A percentile compares a stretch with the other conserved stretches of the same genome.
phyloP scores from a whole-genome alignment of 345 rosid species.

The Boechera stricta region DNA sequence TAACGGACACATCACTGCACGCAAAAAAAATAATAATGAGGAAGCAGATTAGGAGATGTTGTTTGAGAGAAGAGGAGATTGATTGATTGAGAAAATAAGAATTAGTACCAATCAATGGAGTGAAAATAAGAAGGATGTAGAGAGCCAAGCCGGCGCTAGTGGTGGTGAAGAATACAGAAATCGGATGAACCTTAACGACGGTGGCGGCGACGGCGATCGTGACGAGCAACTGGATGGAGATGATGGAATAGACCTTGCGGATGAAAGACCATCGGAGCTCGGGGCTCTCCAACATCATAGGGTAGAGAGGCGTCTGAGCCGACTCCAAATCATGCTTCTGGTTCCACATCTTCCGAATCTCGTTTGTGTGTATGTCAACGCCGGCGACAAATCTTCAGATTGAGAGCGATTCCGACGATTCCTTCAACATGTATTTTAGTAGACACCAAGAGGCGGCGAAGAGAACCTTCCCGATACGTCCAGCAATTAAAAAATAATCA shows the following conservation, averaged over 20 bases:
- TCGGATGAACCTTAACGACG: conserved; percentile 69
- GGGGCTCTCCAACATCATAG: conserved; percentile 86
- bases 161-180: conserved; percentile 70
- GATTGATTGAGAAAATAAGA: not conserved
- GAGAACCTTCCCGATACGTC: too few relatives aligned
- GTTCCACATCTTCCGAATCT: too few relatives aligned
- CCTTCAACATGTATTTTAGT: too few relatives aligned
- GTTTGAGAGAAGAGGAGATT: too few relatives aligned
- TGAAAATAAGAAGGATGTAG: conserved; percentile 72
- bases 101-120: conserved; percentile 70
- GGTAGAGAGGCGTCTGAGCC: conserved; percentile 74
- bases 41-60: not conserved
- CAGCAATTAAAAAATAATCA: too few relatives aligned
- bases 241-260: conserved; percentile 79
- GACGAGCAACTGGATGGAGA: conserved; percentile 69
- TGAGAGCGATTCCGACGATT: too few relatives aligned
- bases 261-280: conserved; percentile 93
- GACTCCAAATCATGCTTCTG: conserved; percentile 65
- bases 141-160: conserved; percentile 71
- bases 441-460: too few relatives aligned
- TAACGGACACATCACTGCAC: conserved; percentile 79
- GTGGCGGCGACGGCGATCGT: conserved; percentile 80
- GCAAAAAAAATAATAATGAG: not conserved
- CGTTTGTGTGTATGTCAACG: too few relatives aligned
- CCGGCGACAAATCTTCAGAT: too few relatives aligned